Evolutionary conservation across 2,329 filamentous ascomycete species (phyloP), one percentile per base, ranked within the genome.

Genomic region (Xylaria digitata): DNA sequence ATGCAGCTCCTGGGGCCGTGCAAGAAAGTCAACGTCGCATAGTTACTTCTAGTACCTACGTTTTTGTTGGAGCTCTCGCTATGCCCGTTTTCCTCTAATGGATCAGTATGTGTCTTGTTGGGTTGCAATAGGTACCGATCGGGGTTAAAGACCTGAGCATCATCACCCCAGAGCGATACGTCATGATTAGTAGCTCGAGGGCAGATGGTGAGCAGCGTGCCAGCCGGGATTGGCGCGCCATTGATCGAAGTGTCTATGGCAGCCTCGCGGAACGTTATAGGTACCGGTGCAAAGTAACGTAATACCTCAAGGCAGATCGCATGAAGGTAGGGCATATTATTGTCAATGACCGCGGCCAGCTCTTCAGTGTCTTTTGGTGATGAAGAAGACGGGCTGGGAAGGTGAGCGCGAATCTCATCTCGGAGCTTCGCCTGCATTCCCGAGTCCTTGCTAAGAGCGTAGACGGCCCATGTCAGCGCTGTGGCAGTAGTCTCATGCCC

Each of bases 1-100:
- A 70, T 70, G 34, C 68, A 70, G 46, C 68, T 70, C 50, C 68
- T 59, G 7, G 68, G 66, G 3, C 68, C 68, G 37, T 70, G 68
- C 54, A 67, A 58, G 53, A 70, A 70, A 4, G 68, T 70, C 61
- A 70, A 49, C 7, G 66, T 70, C 49, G 68, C 68, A 21, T 70
- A 70, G 30, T 70, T 70, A 26, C 68, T 70, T 60, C 69, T 61
- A n/a, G 42, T 30, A 9, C 63, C 66, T 26, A 13, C 11, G 13
- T 48, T 45, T 34, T 56, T 71, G 40, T 50, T 59, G 4, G 59
- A 17, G 13, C 32, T 46, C 13, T 62, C 65, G 11, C 32, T 17
- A 8, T 66, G 5, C 26, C n/a, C 59, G 21, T 60, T 46, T 4
- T 68, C 59, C 5, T 61, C 55, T 17, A 69, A 40, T 2, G 58